phyloP scores from a whole-genome alignment of 352 stramenopile genomes.

The Phytophthora sp. region DNA sequence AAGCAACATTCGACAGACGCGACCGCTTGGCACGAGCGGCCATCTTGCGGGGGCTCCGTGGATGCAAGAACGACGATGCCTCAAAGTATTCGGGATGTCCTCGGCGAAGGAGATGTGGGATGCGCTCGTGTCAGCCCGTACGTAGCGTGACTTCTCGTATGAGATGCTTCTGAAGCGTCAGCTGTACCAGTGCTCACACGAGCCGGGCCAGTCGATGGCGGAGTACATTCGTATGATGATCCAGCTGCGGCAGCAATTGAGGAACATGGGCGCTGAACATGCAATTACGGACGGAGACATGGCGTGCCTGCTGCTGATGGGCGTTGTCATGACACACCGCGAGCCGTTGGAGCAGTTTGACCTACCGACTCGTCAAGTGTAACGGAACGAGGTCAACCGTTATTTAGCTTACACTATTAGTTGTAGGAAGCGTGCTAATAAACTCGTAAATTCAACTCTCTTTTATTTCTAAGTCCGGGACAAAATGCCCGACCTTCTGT shows the following conservation, averaged over 20 bases:
- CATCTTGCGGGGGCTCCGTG: neutral
- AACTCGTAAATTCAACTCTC: too few species aligned
- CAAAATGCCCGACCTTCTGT: too few species aligned
- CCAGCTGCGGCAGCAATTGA: neutral
- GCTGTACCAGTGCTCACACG: neutral
- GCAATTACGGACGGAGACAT: neutral
- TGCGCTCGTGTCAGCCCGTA: neutral
- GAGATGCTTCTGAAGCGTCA: neutral
- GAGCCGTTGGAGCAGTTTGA: neutral
- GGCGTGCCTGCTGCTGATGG: neutral
- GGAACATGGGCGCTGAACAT: neutral
- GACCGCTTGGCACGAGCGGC: too few species aligned
- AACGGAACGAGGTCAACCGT: too few species aligned
- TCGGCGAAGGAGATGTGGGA: neutral
- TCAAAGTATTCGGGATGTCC: neutral
- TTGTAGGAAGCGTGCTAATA: too few species aligned
- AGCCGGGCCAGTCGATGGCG: neutral
- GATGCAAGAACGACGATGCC: neutral
- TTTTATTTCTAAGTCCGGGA: too few species aligned
- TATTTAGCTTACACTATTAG: too few species aligned
- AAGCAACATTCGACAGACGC: too few species aligned
- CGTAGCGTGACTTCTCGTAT: neutral
- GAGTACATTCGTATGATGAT: neutral
- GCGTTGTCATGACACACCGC: neutral
- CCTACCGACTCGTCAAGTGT: neutral